Evolutionary conservation across 164 flowering plant genomes (phyloP).

Genomic region (Magnolia changhungtana): DNA sequence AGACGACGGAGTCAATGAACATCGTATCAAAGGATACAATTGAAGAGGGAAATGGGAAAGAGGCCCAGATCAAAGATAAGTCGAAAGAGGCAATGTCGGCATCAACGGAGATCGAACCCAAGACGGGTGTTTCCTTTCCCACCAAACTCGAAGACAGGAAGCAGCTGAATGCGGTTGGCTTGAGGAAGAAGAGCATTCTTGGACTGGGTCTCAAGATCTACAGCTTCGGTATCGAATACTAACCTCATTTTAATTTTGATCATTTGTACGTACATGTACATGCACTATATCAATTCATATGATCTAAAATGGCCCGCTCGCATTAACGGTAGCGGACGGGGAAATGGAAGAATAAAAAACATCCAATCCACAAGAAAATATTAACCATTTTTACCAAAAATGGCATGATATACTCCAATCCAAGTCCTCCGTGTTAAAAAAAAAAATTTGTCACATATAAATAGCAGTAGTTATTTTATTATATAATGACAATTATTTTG

Average conservation of each 20-base stretch:
- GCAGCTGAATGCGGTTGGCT: conserved; percentile 42
- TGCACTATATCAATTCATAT: no score
- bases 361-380: no score
- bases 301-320: no score
- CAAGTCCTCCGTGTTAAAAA: no score
- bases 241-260: neutral
- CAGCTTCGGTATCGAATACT: conserved; percentile 41
- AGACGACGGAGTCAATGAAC: neutral
- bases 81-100: neutral
- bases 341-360: no score
- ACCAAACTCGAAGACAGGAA: conserved; percentile 45
- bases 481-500: no score
- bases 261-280: no score
- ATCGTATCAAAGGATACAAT: neutral
- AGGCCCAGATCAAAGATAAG: neutral
- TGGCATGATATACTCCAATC: no score
- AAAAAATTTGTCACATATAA: no score
- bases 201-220: conserved; percentile 57
- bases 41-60: neutral
- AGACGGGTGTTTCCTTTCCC: conserved; percentile 59
- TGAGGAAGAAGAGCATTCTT: conserved; percentile 56
- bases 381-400: no score
- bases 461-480: no score
- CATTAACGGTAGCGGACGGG: no score
- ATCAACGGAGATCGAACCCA: conserved; percentile 42